Conservation (phyloP, 306 rosid species). For the Lathyrus sativus region DNA sequence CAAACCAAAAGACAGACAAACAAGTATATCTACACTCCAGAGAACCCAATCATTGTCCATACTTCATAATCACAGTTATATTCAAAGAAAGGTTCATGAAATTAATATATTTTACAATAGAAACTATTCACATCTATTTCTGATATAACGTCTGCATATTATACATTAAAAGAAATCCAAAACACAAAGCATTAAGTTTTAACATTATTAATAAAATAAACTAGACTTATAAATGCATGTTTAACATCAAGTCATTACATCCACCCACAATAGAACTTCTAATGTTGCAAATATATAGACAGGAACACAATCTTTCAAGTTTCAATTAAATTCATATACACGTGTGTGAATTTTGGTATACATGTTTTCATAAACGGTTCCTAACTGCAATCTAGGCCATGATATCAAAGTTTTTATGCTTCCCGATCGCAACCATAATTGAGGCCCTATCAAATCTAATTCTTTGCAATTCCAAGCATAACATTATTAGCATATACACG, state of each 20-base stretch:
- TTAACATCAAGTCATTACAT: slow-evolving; percentile 1
- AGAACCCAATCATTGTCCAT: slow-evolving; percentile 27
- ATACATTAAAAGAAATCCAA: slow-evolving; percentile 28
- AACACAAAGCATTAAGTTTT: slow-evolving; percentile 21
- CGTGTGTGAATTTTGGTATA: not conserved
- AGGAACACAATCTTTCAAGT: not conserved
- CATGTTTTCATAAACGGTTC: not conserved
- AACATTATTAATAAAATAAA: not conserved
- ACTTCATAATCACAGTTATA: slow-evolving; percentile 16
- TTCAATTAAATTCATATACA: not conserved
- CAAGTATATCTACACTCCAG: slow-evolving; percentile 28
- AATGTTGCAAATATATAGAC: not conserved
- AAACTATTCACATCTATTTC: slow-evolving; percentile 17
- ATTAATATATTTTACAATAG: slow-evolving; percentile 25
- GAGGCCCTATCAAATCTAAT: not conserved
- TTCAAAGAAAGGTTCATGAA: slow-evolving; percentile 22
- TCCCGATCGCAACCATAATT: not conserved
- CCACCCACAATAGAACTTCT: not conserved
- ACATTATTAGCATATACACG: not conserved
- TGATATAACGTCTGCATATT: not conserved
- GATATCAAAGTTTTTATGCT: not conserved
- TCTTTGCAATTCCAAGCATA: not conserved
- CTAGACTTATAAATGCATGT: not conserved
- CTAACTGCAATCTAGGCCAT: not conserved
- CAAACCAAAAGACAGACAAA: slow-evolving; percentile 20